Base-by-base conservation (phyloP, 768 basidiomycete genomes). In the Cantharellus cinnabarinus region DNA sequence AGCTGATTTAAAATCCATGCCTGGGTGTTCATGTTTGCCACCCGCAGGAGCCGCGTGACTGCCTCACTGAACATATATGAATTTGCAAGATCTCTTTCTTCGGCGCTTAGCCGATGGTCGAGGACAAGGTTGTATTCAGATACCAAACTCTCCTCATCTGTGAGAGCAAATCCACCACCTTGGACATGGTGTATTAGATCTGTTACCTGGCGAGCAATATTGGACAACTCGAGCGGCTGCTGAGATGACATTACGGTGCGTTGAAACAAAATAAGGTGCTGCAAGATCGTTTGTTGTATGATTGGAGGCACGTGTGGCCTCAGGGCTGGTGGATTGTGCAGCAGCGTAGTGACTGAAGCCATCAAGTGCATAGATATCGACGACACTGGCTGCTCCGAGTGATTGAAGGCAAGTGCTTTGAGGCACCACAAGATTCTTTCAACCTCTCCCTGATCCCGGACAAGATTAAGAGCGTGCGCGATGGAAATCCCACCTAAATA, bases 371-470 rank as follows among this genome's bases (percentile, higher is more conserved):
- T 10, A 48, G 44, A 29, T 10, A 29, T 29, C 44, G 10, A 10
- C 10, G 29, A 48, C 44, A 48, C 29, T 48, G 44, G 44, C 44
- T 10, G 10, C 10, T 10, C 10, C 10, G 10, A 48, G 10, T 29
- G 44, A 48, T 71, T 69, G 52, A 10, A 37, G 20, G 73, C 71
- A 73, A 67, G 78, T 4, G 82, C 82, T 62, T 76, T 77, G 63
- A 79, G 79, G 65, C 83, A 85, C 85, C 85, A 88, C 39, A 82
- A 62, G 63, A 75, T 78, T 35, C 84, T 77, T 60, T 79, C 79
- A 5, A 82, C 70, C 58, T 75, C 76, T 34, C 68, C 71, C 63
- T 75, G 44, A 40, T 37, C 52, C 10, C 55, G 55, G 29, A 42
- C 41, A 56, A 15, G 7, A 41, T 50, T 34, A 52, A 40, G 58